These are phyloP conservation scores for Pseudozyma thailandica DNA, from an alignment of 1,284 basidiomycete species.

Conservation along the genomic window DNA sequence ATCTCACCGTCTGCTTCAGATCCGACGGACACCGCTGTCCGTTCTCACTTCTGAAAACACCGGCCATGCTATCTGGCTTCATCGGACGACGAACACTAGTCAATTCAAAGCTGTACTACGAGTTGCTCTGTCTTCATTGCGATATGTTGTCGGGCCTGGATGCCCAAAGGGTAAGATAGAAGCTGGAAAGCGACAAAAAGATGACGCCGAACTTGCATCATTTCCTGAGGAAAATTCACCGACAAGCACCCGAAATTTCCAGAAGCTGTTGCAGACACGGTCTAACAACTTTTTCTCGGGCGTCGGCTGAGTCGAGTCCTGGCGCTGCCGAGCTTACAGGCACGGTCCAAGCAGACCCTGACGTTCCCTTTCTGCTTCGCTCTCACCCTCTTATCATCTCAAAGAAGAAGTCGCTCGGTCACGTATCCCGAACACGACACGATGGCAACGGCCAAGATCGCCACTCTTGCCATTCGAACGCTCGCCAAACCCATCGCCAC, in stretches of 20 bases:
- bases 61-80: no score
- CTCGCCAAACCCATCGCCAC: conserved; percentile 67
- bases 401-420: neutral
- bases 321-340: neutral
- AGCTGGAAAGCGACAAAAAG: neutral
- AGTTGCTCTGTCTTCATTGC: no score
- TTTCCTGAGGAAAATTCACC: neutral
- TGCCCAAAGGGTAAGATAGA: neutral
- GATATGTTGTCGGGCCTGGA: no score
- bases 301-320: neutral
- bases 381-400: neutral
- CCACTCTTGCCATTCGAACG: conserved; percentile 61
- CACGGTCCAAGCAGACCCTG: neutral
- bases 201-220: neutral
- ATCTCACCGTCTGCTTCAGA: no score
- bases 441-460: conserved; percentile 66
- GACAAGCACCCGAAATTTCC: neutral
- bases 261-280: neutral
- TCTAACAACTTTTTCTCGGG: no score
- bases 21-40: no score
- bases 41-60: no score
- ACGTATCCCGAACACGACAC: neutral
- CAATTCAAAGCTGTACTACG: no score
- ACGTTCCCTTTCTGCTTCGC: neutral
- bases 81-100: no score